phyloP scores from a whole-genome alignment of 805 yeast genomes.

The Wickerhamiella siamensis region DNA sequence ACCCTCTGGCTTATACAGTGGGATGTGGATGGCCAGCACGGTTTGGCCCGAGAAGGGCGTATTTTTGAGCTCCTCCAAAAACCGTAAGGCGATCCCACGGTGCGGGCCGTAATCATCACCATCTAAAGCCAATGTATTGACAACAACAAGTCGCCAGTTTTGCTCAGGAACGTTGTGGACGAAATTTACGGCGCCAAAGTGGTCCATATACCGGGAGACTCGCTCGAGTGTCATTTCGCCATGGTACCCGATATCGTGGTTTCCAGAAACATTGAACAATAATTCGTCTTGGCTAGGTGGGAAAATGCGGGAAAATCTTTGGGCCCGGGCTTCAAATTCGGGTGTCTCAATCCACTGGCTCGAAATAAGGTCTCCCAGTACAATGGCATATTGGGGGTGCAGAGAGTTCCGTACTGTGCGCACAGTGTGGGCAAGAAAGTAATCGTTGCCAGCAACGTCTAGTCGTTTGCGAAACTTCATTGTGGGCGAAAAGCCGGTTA shows the following conservation, averaged over 20 bases:
- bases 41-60: conserved; percentile 60
- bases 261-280: conserved; percentile 78
- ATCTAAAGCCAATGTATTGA: conserved; percentile 71
- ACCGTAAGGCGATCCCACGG: conserved; percentile 42
- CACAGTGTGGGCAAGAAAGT: conserved; percentile 75
- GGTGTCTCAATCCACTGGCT: conserved; percentile 89
- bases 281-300: conserved; percentile 4
- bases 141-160: conserved; percentile 77
- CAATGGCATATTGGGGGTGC: conserved; percentile 67
- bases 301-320: conserved; percentile 34
- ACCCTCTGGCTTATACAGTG: conserved; percentile 70
- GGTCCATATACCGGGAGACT: conserved; percentile 55
- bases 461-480: conserved; percentile 60
- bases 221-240: conserved; percentile 93
- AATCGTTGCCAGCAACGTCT: conserved; percentile 83
- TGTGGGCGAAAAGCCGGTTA: conserved; percentile 68
- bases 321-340: conserved; percentile 71
- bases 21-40: conserved; percentile 74
- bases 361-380: conserved; percentile 84
- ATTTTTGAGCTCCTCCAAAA: conserved; percentile 44
- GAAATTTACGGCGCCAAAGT: conserved; percentile 78
- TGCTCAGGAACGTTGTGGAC: conserved; percentile 44
- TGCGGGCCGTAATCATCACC: conserved; percentile 57
- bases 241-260: conserved; percentile 89
- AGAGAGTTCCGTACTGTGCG: conserved; percentile 45